phyloP scores from a whole-genome alignment of 2,329 filamentous ascomycete species.

The Orbilia blumenaviensis region DNA sequence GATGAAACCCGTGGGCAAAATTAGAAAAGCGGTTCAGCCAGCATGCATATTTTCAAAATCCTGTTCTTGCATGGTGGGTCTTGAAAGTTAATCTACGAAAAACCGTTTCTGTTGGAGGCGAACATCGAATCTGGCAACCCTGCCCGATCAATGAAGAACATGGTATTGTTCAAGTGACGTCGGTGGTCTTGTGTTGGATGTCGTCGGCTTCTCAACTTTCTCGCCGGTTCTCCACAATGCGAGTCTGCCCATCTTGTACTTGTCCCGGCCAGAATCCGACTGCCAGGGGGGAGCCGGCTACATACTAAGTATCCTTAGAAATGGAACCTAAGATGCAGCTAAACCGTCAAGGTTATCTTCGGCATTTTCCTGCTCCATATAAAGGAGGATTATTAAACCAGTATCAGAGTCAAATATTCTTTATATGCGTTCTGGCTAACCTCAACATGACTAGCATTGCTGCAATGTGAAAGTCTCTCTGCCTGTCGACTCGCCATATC shows the following conservation, averaged over 20 bases:
- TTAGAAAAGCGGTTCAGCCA: background rate
- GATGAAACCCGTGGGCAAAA: slow-evolving; percentile 1
- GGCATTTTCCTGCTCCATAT: slow-evolving; percentile 20
- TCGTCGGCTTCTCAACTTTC: background rate
- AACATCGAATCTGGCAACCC: background rate
- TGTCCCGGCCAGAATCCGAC: slow-evolving; percentile 27
- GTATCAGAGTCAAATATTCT: slow-evolving; percentile 11
- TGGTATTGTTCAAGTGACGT: slow-evolving; percentile 18
- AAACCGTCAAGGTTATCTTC: slow-evolving; percentile 43
- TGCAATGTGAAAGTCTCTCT: slow-evolving; percentile 8
- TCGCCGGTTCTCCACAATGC: slow-evolving; percentile 4
- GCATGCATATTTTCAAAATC: slow-evolving; percentile 28
- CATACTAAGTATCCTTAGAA: background rate
- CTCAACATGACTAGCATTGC: slow-evolving; percentile 24
- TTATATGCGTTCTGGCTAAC: slow-evolving; percentile 30
- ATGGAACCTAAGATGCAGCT: slow-evolving; percentile 3
- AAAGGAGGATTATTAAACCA: slow-evolving; percentile 25
- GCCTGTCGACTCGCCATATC: too few species aligned
- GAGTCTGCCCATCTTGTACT: background rate
- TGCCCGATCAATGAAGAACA: slow-evolving; percentile 12
- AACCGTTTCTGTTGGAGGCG: slow-evolving; percentile 1
- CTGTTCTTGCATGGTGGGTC: slow-evolving; percentile 12
- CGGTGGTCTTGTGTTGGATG: slow-evolving; percentile 24
- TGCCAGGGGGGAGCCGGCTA: slow-evolving; percentile 1
- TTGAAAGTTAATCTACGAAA: slow-evolving; percentile 3